Conservation (phyloP, 768 basidiomycete species). For the Lentinus tigrinus region DNA sequence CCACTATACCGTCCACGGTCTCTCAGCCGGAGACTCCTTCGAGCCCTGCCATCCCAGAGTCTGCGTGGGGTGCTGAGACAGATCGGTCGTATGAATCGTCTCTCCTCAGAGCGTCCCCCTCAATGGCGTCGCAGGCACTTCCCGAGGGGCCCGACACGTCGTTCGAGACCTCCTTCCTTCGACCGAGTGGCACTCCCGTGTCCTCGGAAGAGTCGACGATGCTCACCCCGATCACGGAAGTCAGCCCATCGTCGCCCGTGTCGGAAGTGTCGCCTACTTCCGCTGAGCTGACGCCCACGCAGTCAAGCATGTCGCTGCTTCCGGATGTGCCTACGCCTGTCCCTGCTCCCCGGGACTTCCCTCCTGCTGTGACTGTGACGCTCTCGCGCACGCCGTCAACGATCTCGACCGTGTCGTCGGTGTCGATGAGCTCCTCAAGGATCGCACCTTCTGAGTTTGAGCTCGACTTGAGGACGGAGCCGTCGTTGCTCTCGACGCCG, state of each 20-base stretch:
- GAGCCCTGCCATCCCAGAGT: constrained; percentile 40
- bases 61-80: constrained; percentile 61
- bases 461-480: constrained; percentile 49
- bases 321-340: constrained; percentile 33
- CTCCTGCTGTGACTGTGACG: constrained; percentile 15
- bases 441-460: constrained; percentile 22
- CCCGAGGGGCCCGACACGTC: constrained; percentile 64
- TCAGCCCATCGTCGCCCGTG: constrained; percentile 24
- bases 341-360: constrained; percentile 16
- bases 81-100: constrained; percentile 77
- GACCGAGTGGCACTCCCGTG: constrained; percentile 48
- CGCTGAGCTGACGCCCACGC: constrained; percentile 28
- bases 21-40: constrained; percentile 35
- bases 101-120: constrained; percentile 69
- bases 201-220: constrained; percentile 25
- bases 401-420: constrained; percentile 30
- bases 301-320: constrained; percentile 30
- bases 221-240: constrained; percentile 35
- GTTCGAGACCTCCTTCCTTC: constrained; percentile 72
- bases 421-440: constrained; percentile 31
- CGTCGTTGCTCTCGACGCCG: constrained; percentile 54
- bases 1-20: constrained; percentile 21
- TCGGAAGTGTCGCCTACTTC: constrained; percentile 30
- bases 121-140: constrained; percentile 47
- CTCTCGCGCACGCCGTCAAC: constrained; percentile 26